Evolutionary conservation across 768 basidiomycete genomes (phyloP), one percentile per base, ranked within the genome.

Genomic region (Sarcodon sp.): DNA sequence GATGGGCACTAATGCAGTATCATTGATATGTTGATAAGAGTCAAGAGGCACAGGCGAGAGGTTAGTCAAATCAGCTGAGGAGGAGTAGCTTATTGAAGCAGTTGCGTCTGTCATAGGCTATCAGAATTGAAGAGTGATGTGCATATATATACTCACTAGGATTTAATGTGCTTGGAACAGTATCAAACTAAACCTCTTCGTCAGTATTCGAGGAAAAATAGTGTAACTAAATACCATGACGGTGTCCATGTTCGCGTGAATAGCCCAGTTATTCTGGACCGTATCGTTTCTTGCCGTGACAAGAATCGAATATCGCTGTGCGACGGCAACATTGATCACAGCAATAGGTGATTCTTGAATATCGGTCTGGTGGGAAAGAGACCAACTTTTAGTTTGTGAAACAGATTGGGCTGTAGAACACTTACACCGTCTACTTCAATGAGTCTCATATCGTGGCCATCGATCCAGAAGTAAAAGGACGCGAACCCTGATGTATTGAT

Each of bases 251-350:
- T 92, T 87, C 5, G 86, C 85, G 58, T 91, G 87, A 50, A 99
- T 79, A 45, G 77, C 79, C 81, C 82, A 98, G 69, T 99, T 96
- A 16, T 75, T 68, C 8, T 41, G 15, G 31, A 46, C 55, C 2
- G 74, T 85, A 53, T 91, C 87, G 63, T 93, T 93, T 44, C 84
- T 78, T 8, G 94, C 93, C 9, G 83, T 83, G 46, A 99, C 88
- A 33, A 97, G 79, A 36, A 99, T 70, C 0, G 92, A 93, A 64
- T 94, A 96, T 15, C 94, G 80, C 63, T 98, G 94, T 0, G 92
- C 92, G 32, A 85, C 90, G 11, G 88, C 72, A 49, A 97, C 49
- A 38, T 77, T 73, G 45, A 97, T 57, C 35, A 84, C 62, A 59
- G 88, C 84, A 53, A 81, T 80, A 0, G 80, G 73, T 36, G 67